These are phyloP conservation scores for Debaryomyces prosopidis DNA, from an alignment of 805 yeast species.

Conservation along the genomic window DNA sequence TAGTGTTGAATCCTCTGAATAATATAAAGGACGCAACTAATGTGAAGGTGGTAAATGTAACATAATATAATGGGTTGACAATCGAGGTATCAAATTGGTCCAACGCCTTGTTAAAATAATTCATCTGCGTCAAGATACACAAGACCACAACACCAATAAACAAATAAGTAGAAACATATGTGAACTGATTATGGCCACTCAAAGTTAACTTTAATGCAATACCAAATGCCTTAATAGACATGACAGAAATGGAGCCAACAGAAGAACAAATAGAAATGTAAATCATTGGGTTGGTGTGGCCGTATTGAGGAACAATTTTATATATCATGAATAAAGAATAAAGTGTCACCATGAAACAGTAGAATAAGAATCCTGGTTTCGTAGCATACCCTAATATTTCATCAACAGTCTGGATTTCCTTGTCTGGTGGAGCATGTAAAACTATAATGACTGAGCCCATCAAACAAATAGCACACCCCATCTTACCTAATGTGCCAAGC, in stretches of 20 bases:
- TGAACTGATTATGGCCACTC: slow-evolving; percentile 83
- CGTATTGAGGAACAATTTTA: slow-evolving; percentile 78
- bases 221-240: slow-evolving; percentile 92
- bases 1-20: slow-evolving; percentile 84
- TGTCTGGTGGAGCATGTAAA: slow-evolving; percentile 92
- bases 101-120: slow-evolving; percentile 88
- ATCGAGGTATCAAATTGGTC: slow-evolving; percentile 92
- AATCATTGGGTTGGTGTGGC: slow-evolving; percentile 80
- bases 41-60: slow-evolving; percentile 87
- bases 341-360: slow-evolving; percentile 58
- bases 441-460: slow-evolving; percentile 87
- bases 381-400: slow-evolving; percentile 81
- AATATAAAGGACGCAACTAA: slow-evolving; percentile 81
- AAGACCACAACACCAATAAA: slow-evolving; percentile 75
- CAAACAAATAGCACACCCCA: slow-evolving; percentile 91
- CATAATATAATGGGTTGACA: slow-evolving; percentile 88
- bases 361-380: slow-evolving; percentile 72
- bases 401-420: slow-evolving; percentile 83
- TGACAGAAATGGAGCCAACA: slow-evolving; percentile 88
- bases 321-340: slow-evolving; percentile 80
- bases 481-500: slow-evolving; percentile 80
- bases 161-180: slow-evolving; percentile 80
- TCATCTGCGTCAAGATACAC: slow-evolving; percentile 90
- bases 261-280: slow-evolving; percentile 87
- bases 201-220: slow-evolving; percentile 84